Base-by-base conservation (phyloP, 2,329 filamentous ascomycete genomes). In the Periconia macrospinosa region DNA sequence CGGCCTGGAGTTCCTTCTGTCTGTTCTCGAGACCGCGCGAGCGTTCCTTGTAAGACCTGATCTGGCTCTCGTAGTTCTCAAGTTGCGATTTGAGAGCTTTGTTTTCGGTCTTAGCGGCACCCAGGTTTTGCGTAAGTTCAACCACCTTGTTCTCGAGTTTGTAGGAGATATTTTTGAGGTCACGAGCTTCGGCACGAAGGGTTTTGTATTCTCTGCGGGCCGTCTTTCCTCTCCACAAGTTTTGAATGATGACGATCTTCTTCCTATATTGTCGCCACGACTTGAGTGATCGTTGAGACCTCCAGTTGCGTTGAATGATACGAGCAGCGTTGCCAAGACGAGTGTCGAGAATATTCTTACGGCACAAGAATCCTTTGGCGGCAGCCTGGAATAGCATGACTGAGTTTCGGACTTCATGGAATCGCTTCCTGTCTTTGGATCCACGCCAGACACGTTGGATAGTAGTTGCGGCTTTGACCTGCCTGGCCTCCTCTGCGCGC, bases 71-170 rank as follows among this genome's bases (percentile, higher is more conserved):
- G 78, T 97, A 97, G 74, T 90, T 97, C 76, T 97, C 91, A 46
- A 99, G 88, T 75, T 97, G 92, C 35, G 85, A 87, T 64, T 89
- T 82, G 57, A 99, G 83, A 54, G 85, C 84, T 81, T 96, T 97
- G 84, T 99, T 99, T 78, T 96, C 91, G 58, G 88, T 85, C 80
- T 96, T 96, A 83, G 96, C 89, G 10, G 91, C 88, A 61, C 94
- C 92, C 65, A 99, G 78, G 47, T 89, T 91, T 75, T 99, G 94
- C 1, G 94, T 99, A 68, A 99, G 84, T 79, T 99, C 94, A 58
- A 99, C 91, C 58, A 99, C 94, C 86, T 99, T 99, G 83, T 99
- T 97, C 76, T 99, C 94, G 66, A 99, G 81, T 81, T 96, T 97
- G 82, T 99, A 99, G 2, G 94, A 97, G 65, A 99, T 99, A 76